A percentile compares a stretch with the other conserved stretches of the same genome.
Conservation (phyloP, 352 stramenopile species). For the Pythium aristosporum region DNA sequence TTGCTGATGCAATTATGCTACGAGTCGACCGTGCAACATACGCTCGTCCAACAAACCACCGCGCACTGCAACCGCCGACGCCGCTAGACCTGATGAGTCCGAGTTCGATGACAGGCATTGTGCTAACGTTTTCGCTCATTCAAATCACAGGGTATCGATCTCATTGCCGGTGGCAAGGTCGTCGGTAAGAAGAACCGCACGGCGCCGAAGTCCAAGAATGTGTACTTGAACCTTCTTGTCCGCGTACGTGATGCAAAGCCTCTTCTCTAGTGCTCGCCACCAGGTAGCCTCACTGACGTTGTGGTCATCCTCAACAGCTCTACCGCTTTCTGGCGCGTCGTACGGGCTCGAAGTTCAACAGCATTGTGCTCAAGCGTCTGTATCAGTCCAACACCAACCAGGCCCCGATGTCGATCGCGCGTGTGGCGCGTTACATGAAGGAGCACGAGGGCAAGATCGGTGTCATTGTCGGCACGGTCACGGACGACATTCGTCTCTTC, state of each 20-base stretch:
- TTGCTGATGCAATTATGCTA: no score
- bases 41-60: no score
- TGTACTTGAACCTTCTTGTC: conserved; percentile 99
- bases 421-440: conserved; percentile 98
- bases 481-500: conserved; percentile 98
- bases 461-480: conserved; percentile 98
- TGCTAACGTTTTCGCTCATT: neutral
- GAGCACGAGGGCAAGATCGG: conserved; percentile 98
- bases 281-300: neutral
- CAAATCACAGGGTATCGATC: conserved; percentile 95
- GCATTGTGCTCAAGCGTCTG: conserved; percentile 97
- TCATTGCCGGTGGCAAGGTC: conserved; percentile 98
- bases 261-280: neutral
- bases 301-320: conserved; percentile 36
- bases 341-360: conserved; percentile 99
- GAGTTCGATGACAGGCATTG: neutral
- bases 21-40: no score
- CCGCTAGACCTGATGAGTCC: neutral
- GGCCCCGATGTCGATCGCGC: conserved; percentile 95
- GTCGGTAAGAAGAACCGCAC: conserved; percentile 98
- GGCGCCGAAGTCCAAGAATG: conserved; percentile 98
- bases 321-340: conserved; percentile 97
- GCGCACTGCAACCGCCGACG: neutral
- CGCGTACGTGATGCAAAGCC: conserved; percentile 46
- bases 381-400: conserved; percentile 99